A percentile compares a stretch with the other conserved stretches of the same genome.
Conservation (phyloP, 1,284 basidiomycete species). For the Boletellus deceptivus region DNA sequence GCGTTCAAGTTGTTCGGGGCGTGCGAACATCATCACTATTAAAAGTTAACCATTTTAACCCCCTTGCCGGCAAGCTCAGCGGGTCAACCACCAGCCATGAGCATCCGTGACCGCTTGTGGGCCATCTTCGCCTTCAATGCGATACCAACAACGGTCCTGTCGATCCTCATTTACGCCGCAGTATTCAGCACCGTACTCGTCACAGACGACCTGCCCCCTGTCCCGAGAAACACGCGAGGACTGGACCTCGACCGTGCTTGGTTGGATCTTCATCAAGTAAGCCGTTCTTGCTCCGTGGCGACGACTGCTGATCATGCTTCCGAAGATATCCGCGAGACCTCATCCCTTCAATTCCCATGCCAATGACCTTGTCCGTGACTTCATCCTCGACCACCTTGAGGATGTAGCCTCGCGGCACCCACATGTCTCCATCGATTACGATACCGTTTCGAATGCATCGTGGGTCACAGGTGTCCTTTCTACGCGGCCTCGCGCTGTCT, state of each 20-base stretch:
- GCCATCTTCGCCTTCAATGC: conserved; percentile 37
- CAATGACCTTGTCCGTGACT: conserved; percentile 63
- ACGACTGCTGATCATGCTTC: conserved; percentile 1
- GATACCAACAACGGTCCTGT: conserved; percentile 50
- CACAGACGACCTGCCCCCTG: conserved; percentile 51
- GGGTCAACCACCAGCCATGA: conserved; percentile 16
- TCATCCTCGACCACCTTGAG: conserved; percentile 54
- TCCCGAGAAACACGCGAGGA: conserved; percentile 48
- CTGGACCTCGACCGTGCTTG: conserved; percentile 59
- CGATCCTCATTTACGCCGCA: conserved; percentile 49
- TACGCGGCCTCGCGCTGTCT: conserved; percentile 32
- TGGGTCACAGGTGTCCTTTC: conserved; percentile 34
- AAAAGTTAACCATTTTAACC: too few relatives aligned
- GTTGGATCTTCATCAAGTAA: conserved; percentile 57
- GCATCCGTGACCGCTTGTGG: conserved; percentile 19
- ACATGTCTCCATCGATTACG: conserved; percentile 52
- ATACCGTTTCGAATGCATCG: conserved; percentile 56
- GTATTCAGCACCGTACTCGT: conserved; percentile 53
- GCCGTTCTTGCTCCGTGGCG: conserved; percentile 15
- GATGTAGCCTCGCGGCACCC: conserved; percentile 42
- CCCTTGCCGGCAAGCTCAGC: neutral
- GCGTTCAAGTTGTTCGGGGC: too few relatives aligned
- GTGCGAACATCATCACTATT: neutral
- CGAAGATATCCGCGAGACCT: conserved; percentile 62
- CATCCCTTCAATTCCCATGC: conserved; percentile 76